phyloP scores from a whole-genome alignment of 208 protist species.

The Leishmania guyanensis region DNA sequence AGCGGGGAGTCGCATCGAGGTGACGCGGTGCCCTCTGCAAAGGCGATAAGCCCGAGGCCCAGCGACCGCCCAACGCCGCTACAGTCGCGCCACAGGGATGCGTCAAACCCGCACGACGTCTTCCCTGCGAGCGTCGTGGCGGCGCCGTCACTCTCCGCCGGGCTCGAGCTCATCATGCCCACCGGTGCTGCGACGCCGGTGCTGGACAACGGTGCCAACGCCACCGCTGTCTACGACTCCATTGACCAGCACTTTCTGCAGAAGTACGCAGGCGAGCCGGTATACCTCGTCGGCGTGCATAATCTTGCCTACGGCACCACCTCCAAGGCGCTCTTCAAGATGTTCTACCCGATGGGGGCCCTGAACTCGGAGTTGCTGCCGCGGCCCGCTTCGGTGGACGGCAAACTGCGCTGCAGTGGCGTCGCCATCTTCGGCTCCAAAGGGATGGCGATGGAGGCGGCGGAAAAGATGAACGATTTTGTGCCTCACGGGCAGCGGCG shows the following conservation, averaged over 20 bases:
- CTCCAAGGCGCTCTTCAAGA: slow-evolving; percentile 45
- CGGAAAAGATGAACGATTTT: slow-evolving; percentile 67
- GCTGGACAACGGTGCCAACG: background rate
- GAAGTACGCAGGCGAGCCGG: slow-evolving; percentile 36
- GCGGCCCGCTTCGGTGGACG: slow-evolving; percentile 40
- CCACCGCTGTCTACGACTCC: slow-evolving; percentile 24
- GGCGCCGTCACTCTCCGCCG: slow-evolving; percentile 12
- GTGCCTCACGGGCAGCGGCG: slow-evolving; percentile 54
- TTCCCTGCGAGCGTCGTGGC: slow-evolving; percentile 28
- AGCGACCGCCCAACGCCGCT: slow-evolving; percentile 18
- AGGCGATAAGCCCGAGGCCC: slow-evolving; percentile 1
- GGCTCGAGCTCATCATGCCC: slow-evolving; percentile 28
- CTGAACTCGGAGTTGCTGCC: slow-evolving; percentile 55
- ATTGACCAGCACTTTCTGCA: slow-evolving; percentile 62
- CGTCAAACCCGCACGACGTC: slow-evolving; percentile 7
- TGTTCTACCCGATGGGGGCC: slow-evolving; percentile 81
- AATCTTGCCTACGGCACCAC: slow-evolving; percentile 58
- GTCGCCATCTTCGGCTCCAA: slow-evolving; percentile 67
- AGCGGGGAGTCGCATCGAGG: background rate
- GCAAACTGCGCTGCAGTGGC: slow-evolving; percentile 55
- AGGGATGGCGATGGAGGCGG: slow-evolving; percentile 63
- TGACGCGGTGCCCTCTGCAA: background rate
- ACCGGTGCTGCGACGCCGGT: background rate
- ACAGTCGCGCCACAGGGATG: slow-evolving; percentile 48
- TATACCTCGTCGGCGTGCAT: slow-evolving; percentile 70